Conservation (phyloP, 352 stramenopile genomes). For the Globisporangium iwayamae region DNA sequence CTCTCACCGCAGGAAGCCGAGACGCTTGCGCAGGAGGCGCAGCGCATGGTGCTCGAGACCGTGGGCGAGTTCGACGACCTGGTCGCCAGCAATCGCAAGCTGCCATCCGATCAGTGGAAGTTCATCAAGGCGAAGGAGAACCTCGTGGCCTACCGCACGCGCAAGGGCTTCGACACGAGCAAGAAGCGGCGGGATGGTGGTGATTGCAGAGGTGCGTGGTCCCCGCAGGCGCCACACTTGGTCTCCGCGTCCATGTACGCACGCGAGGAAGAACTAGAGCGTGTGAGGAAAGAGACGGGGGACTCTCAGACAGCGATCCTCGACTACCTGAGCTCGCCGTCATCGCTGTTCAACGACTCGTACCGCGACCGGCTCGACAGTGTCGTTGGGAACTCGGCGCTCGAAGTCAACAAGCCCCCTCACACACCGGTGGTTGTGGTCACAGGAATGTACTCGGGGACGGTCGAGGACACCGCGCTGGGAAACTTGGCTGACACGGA, state of each 20-base stretch:
- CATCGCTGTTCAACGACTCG: background rate
- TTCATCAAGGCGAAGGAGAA: constrained; percentile 37
- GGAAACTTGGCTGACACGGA: constrained; percentile 40
- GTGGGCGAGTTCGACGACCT: constrained; percentile 33
- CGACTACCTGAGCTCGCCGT: background rate
- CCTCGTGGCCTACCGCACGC: constrained; percentile 26
- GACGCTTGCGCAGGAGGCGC: constrained; percentile 24
- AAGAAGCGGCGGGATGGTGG: background rate
- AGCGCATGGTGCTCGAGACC: constrained; percentile 31
- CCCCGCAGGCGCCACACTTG: background rate
- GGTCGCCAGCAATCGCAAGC: constrained; percentile 24
- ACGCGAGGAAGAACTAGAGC: background rate
- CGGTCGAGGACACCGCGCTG: constrained; percentile 39
- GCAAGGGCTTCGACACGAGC: constrained; percentile 1
- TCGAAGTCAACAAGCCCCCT: background rate
- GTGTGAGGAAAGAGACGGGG: background rate
- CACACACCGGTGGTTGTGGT: constrained; percentile 29
- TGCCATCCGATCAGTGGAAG: constrained; percentile 37
- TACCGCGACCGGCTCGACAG: background rate
- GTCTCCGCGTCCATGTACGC: background rate
- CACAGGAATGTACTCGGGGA: constrained; percentile 33
- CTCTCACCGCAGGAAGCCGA: constrained; percentile 22
- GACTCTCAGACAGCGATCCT: background rate
- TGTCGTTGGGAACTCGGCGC: background rate
- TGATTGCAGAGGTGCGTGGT: background rate